Evolutionary conservation across 805 yeast species (phyloP).

Genomic region (Torulaspora franciscae): DNA sequence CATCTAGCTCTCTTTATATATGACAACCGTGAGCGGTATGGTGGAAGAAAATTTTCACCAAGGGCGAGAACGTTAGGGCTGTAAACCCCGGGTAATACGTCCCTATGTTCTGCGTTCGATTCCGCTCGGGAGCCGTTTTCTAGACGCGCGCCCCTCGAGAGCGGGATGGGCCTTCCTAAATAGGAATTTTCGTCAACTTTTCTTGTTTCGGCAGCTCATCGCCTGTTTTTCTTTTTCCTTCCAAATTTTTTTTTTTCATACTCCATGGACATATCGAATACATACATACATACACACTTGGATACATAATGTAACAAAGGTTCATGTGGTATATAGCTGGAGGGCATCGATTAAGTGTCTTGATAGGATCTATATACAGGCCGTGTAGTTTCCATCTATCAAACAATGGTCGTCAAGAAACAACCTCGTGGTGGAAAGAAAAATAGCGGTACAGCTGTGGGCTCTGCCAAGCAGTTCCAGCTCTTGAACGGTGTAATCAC

Average conservation of each 20-base stretch:
- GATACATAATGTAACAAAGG: too few relatives aligned
- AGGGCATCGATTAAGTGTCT: background rate
- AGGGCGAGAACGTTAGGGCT: background rate
- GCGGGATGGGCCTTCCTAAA: slow-evolving; percentile 2
- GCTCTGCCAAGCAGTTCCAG: slow-evolving; percentile 17
- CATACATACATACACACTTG: too few relatives aligned
- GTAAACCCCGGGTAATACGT: background rate
- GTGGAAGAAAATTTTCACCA: background rate
- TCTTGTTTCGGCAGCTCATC: slow-evolving; percentile 9
- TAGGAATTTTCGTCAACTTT: slow-evolving; percentile 2
- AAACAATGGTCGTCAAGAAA: slow-evolving; percentile 8
- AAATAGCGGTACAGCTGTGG: background rate
- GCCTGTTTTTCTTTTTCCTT: slow-evolving; percentile 3
- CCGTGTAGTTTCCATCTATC: background rate
- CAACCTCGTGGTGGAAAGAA: slow-evolving; percentile 3
- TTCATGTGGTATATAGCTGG: too few relatives aligned
- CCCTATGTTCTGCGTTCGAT: background rate
- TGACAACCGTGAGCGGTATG: background rate
- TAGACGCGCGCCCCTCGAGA: slow-evolving; percentile 2
- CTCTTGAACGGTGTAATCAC: slow-evolving; percentile 26
- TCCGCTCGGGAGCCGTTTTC: background rate
- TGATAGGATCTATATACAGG: background rate
- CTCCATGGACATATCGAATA: background rate
- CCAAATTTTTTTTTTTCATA: slow-evolving; percentile 1
- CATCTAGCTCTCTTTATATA: background rate